Evolutionary conservation across 768 basidiomycete genomes (phyloP), one percentile per base, ranked within the genome.

Genomic region (Mrakia blollopis): DNA sequence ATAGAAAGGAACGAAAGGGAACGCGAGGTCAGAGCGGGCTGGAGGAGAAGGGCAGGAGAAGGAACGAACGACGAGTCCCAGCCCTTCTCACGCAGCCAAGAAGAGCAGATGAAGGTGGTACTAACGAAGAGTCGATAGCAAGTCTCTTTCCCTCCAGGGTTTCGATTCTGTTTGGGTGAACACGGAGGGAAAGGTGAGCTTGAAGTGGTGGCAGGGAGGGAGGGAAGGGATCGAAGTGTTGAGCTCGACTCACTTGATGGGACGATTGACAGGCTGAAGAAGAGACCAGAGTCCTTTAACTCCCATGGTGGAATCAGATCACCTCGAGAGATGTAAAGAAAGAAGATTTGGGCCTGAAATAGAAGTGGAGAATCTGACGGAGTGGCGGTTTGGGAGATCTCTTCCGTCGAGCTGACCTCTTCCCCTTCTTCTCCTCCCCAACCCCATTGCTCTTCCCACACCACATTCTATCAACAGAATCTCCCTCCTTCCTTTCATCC

Each of bases 211-310:
- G 39, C 16, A n/a, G n/a, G n/a, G 63, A 14, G 18, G 50, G 30
- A 30, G 41, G 23, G 60, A 18, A 72, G 21, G 68, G 47, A 32
- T 50, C 16, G 41, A 35, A 7, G 47, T 14, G 47, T 50, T 32
- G 47, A 39, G 63, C 89, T 81, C 44, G 44, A 44, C 44, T 44
- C 82, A 96, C 95, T 92, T 88, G 80, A 98, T 91, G 63, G 96
- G 96, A 75, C 96, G 88, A 41, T 94, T 94, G 54, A 96, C 93
- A n/a, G 96, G 96, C 18, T 88, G 88, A 75, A 99, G 85, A 18
- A 99, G 89, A 79, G 87, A 91, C 96, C 96, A 99, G 80, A 99
- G 85, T 41, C 93, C 93, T 84, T 98, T 95, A 72, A 98, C 95
- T 89, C 96, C 96, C 96, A 98, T 94, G 39, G 3, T 37, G 5